A percentile compares a stretch with the other conserved stretches of the same genome.
Conservation (phyloP, 2,329 filamentous ascomycete genomes). For the Neofusicoccum laricinum region DNA sequence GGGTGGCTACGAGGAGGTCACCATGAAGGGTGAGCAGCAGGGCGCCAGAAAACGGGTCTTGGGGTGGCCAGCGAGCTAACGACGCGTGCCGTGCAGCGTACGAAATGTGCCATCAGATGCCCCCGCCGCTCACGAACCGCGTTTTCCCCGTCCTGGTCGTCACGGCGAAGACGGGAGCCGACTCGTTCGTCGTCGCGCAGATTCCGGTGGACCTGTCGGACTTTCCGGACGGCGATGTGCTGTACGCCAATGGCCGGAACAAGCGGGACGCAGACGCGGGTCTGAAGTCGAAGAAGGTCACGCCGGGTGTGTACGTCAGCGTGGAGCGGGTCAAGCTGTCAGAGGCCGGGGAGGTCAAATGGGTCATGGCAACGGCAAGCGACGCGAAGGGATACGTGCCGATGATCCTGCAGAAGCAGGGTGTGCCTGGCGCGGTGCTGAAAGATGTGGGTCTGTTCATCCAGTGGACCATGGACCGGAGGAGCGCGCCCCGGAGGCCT, state of each 20-base stretch:
- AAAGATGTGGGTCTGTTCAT: constrained; percentile 72
- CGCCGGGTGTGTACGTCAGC: constrained; percentile 61
- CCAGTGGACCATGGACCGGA: constrained; percentile 47
- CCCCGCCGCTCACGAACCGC: constrained; percentile 59
- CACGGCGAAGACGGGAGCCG: constrained; percentile 33
- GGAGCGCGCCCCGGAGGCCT: not conserved
- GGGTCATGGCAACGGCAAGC: constrained; percentile 75
- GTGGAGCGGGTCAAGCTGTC: constrained; percentile 57
- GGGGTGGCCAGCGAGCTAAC: not conserved
- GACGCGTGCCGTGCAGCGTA: constrained; percentile 38
- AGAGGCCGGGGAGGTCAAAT: constrained; percentile 52
- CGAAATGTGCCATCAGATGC: constrained; percentile 66
- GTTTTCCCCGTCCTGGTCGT: constrained; percentile 66
- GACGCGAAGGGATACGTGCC: constrained; percentile 68
- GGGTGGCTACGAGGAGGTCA: constrained; percentile 28
- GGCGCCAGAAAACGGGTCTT: not conserved
- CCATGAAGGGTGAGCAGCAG: constrained; percentile 35
- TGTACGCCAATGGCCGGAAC: constrained; percentile 29
- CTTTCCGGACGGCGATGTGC: constrained; percentile 25
- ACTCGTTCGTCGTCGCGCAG: constrained; percentile 34
- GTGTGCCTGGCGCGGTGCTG: constrained; percentile 60
- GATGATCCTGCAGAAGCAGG: constrained; percentile 62
- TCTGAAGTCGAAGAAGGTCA: constrained; percentile 40
- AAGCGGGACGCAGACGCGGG: not conserved
- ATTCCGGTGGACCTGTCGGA: constrained; percentile 35